These are phyloP conservation scores for Fraxinus americana DNA, from an alignment of 257 asterid species.

Conservation along the genomic window DNA sequence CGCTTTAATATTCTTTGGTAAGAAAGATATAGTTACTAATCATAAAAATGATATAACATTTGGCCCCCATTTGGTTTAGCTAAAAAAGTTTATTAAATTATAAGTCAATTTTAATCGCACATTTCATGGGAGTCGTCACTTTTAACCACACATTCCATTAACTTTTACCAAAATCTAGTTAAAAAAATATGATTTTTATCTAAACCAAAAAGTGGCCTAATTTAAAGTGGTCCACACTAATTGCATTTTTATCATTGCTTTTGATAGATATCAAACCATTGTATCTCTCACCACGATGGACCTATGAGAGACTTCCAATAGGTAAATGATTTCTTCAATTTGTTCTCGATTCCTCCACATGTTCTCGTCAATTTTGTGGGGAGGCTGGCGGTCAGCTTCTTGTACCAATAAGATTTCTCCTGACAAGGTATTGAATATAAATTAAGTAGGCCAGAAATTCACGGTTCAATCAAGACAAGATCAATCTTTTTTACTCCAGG, in stretches of 20 bases:
- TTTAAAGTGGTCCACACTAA: not conserved
- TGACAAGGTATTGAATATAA: conserved; percentile 31
- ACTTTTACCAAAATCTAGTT: too few relatives aligned
- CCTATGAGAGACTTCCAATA: conserved; percentile 70
- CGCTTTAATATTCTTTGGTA: not conserved
- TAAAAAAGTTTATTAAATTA: too few relatives aligned
- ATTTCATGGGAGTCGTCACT: too few relatives aligned
- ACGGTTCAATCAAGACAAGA: not conserved
- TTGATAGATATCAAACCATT: not conserved
- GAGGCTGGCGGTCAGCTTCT: conserved; percentile 81
- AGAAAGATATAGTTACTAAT: not conserved
- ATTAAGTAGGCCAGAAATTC: not conserved
- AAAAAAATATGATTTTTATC: not conserved
- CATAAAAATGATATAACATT: not conserved
- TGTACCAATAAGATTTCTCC: conserved; percentile 62
- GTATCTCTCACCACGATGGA: conserved; percentile 61
- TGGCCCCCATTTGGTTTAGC: too few relatives aligned
- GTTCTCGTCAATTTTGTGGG: conserved; percentile 95
- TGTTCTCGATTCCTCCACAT: conserved; percentile 97
- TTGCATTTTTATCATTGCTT: not conserved
- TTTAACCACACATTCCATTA: too few relatives aligned
- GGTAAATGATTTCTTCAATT: conserved; percentile 76
- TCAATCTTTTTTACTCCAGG: not conserved
- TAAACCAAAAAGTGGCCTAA: not conserved
- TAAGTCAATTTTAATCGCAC: too few relatives aligned